Percentiles rank a stretch among this genome's conserved stretches.
Evolutionary conservation across 2,329 filamentous ascomycete genomes (phyloP).

Genomic region (Volutella citrinella): DNA sequence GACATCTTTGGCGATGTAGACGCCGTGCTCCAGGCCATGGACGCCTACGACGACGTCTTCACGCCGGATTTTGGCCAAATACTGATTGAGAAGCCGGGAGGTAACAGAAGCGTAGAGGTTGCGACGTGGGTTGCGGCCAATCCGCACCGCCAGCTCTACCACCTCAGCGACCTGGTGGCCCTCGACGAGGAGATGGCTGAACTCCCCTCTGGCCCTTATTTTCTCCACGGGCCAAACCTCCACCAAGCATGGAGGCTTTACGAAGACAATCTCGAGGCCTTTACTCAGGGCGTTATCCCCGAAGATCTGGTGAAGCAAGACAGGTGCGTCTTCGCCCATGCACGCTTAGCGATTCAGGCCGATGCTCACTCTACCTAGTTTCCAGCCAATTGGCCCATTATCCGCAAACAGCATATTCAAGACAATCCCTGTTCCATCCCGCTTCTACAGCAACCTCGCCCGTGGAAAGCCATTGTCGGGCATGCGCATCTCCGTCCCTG

Average conservation of each 20-base stretch:
- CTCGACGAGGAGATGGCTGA: slow-evolving; percentile 18
- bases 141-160: slow-evolving; percentile 15
- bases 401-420: slow-evolving; percentile 24
- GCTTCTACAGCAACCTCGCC: slow-evolving; percentile 29
- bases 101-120: slow-evolving; percentile 11
- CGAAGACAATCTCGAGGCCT: slow-evolving; percentile 34
- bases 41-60: slow-evolving; percentile 37
- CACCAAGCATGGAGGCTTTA: slow-evolving; percentile 42
- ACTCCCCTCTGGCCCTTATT: slow-evolving; percentile 39
- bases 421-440: slow-evolving; percentile 36
- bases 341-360: no score
- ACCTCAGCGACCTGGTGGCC: slow-evolving; percentile 15
- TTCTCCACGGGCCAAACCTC: slow-evolving; percentile 38
- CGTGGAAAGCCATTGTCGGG: slow-evolving; percentile 35
- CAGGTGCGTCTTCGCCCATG: slow-evolving; percentile 15
- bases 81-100: slow-evolving; percentile 35
- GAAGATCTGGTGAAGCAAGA: slow-evolving; percentile 27
- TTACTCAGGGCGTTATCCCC: slow-evolving; percentile 35
- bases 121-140: neutral
- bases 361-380: no score
- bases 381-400: slow-evolving; percentile 26
- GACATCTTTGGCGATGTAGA: slow-evolving; percentile 38
- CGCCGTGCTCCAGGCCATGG: slow-evolving; percentile 29
- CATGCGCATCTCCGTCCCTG: slow-evolving; percentile 33
- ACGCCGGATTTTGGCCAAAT: slow-evolving; percentile 35